These are phyloP conservation scores for Malus hybrid DNA, from an alignment of 331 rosid genomes.

Conservation along the genomic window DNA sequence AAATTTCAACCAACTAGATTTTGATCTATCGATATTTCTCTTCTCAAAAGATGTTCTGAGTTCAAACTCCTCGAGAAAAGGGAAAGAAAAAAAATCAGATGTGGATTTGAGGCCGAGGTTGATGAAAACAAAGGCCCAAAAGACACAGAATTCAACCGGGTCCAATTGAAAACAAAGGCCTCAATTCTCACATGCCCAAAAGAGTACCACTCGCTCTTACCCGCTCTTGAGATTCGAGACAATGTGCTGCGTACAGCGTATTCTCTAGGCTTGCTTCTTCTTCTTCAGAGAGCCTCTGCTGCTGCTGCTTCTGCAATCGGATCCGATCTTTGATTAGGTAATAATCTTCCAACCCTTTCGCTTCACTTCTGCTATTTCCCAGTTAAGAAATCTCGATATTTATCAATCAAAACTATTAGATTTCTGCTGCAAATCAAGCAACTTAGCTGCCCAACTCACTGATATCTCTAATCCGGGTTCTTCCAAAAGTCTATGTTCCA, in stretches of 20 bases:
- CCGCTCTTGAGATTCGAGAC: neutral
- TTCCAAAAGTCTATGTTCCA: neutral
- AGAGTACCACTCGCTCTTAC: neutral
- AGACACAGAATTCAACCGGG: neutral
- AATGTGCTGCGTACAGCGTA: constrained; percentile 10
- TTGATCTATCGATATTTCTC: too few species aligned
- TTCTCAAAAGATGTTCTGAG: too few species aligned
- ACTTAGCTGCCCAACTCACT: neutral
- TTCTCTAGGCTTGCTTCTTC: constrained; percentile 5
- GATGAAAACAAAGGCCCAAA: neutral
- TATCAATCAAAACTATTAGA: neutral
- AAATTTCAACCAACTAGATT: too few species aligned
- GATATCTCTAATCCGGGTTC: neutral
- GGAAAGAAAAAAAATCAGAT: too few species aligned
- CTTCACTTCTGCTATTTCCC: neutral
- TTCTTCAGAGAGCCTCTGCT: neutral
- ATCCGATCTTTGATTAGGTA: constrained; percentile 24
- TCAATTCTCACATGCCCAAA: neutral
- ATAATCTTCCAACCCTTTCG: neutral
- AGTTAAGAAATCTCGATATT: neutral
- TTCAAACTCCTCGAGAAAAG: too few species aligned
- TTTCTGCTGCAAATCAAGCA: neutral
- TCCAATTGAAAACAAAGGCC: neutral
- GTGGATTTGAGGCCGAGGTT: neutral
- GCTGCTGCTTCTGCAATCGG: constrained; percentile 4